Base-by-base conservation (phyloP, 768 basidiomycete genomes). In the Hypholoma fasciculare region DNA sequence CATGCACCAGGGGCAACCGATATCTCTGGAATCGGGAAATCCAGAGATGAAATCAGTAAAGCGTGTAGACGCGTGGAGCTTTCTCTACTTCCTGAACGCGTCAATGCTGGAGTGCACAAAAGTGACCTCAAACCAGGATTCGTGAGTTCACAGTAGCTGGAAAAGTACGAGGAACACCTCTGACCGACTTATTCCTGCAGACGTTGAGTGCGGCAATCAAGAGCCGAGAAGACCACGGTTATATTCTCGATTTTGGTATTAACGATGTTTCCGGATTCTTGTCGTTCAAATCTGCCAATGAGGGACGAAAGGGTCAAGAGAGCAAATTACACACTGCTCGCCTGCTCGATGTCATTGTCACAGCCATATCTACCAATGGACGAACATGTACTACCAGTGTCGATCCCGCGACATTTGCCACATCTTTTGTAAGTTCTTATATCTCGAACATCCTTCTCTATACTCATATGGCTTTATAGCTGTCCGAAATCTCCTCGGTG, bases 211-310 rank as follows among this genome's bases (percentile, higher is more conserved):
- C 86, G 12, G 84, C 88, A 36, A 80, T 96, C 50, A 87, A 87
- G 72, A 92, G 89, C 65, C 76, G 91, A 16, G 97, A 99, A 74
- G 97, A 98, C 67, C 93, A 97, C 70, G 96, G 97, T 1, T 98
- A 96, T 74, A 83, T 89, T 56, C 78, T 99, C 7, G 92, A 95
- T 62, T 76, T 97, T 39, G 96, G 95, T 2, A 67, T 97, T 16
- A 71, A 85, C 9, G 87, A 82, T n/a, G 71, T 92, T 36, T 84
- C 92, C 58, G 92, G 92, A 42, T 99, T 98, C 73, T 70, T 98
- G 48, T 81, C 88, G 1, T 92, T 91, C 77, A 86, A 87, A 66
- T 89, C 93, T 46, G 79, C 82, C 1, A 74, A 79, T 17, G 61
- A 79, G 80, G 56, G 71, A 67, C n/a, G 67, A 65, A 37, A 59